Evolutionary conservation across 1,284 basidiomycete species (phyloP).

Genomic region (Bondarzewia mesenterica): DNA sequence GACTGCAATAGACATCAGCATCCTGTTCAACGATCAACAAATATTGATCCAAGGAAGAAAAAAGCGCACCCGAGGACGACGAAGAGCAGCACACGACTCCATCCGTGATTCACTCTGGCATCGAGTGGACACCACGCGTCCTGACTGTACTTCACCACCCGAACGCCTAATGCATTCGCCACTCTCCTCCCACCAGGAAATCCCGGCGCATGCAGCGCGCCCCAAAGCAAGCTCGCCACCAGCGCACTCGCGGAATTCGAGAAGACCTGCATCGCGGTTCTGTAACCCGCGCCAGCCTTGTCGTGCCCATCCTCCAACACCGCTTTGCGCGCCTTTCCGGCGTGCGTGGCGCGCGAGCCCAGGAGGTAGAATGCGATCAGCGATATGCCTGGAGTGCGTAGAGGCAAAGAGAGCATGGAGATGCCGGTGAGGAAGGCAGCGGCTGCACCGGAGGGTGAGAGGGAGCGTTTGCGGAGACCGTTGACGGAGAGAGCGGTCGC

Average conservation of each 20-base stretch:
- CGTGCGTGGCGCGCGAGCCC: conserved; percentile 83
- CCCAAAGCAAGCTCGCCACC: conserved; percentile 60
- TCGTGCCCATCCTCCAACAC: conserved; percentile 75
- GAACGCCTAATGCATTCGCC: conserved; percentile 12
- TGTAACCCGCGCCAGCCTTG: conserved; percentile 58
- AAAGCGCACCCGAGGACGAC: conserved; percentile 60
- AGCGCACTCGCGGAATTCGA: conserved; percentile 74
- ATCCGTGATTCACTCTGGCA: conserved; percentile 28
- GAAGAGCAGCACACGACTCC: conserved; percentile 56
- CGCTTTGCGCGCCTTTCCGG: conserved; percentile 64
- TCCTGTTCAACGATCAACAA: neutral
- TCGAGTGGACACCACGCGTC: conserved; percentile 49
- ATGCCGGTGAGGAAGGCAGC: conserved; percentile 74
- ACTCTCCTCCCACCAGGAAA: conserved; percentile 28
- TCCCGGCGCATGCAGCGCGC: conserved; percentile 33
- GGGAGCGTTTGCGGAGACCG: conserved; percentile 49
- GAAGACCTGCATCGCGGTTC: conserved; percentile 74
- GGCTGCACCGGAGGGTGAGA: conserved; percentile 65
- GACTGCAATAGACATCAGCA: conserved; percentile 30
- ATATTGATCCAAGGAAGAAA: neutral
- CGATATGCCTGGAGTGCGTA: conserved; percentile 61
- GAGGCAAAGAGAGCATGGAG: conserved; percentile 49
- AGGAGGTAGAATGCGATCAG: conserved; percentile 80
- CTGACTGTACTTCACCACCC: conserved; percentile 19
- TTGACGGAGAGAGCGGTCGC: conserved; percentile 37